Conservation (phyloP, 495 filamentous ascomycete species). For the Pyrenopolyporus hunteri region DNA sequence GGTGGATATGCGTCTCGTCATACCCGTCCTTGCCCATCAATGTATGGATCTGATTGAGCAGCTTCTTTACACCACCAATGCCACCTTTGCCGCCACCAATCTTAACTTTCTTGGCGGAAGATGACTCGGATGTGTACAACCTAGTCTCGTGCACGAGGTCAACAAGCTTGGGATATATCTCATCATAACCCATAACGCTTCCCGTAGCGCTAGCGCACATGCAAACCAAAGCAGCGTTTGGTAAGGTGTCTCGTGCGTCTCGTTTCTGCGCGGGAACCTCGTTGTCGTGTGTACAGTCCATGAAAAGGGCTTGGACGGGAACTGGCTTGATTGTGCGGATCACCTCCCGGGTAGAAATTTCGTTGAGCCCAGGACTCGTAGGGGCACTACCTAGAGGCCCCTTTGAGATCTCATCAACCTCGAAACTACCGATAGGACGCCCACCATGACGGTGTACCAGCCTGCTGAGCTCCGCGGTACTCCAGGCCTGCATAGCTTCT, state of each 20-base stretch:
- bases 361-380: conserved; percentile 35
- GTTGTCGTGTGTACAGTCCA: conserved; percentile 99
- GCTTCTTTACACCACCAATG: conserved; percentile 86
- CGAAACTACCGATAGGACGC: conserved; percentile 94
- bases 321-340: conserved; percentile 77
- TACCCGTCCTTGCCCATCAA: conserved; percentile 94
- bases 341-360: conserved; percentile 54
- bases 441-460: conserved; percentile 95
- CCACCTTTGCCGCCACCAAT: conserved; percentile 72
- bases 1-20: conserved; percentile 94
- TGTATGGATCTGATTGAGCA: conserved; percentile 90
- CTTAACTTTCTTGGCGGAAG: conserved; percentile 60
- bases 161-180: conserved; percentile 89
- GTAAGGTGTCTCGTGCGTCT: conserved; percentile 90
- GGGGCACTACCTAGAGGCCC: conserved; percentile 32
- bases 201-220: conserved; percentile 96
- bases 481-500: conserved; percentile 99
- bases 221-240: conserved; percentile 91
- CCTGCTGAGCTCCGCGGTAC: conserved; percentile 86
- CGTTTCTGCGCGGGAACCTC: conserved; percentile 95
- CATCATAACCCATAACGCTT: conserved; percentile 98
- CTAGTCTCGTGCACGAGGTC: conserved; percentile 90
- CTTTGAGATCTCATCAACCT: conserved; percentile 68
- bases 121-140: conserved; percentile 75
- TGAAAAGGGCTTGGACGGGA: conserved; percentile 92